phyloP scores from a whole-genome alignment of 495 filamentous ascomycete genomes.

The Neurospora sp. region DNA sequence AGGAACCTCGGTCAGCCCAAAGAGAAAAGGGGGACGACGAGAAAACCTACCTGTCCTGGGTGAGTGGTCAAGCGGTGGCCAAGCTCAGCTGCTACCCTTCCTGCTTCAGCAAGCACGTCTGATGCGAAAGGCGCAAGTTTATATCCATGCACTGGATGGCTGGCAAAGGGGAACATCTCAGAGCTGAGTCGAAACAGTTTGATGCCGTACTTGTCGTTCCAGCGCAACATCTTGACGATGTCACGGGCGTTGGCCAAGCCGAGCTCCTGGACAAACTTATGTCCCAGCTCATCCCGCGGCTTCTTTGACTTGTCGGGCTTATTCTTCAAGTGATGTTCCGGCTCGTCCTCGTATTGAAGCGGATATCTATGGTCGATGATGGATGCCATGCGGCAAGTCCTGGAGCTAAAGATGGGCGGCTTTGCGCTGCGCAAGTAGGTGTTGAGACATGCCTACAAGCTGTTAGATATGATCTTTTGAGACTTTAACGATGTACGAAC shows the following conservation, averaged over 20 bases:
- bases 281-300: constrained; percentile 49
- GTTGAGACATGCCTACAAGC: constrained; percentile 67
- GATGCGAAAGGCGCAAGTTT: constrained; percentile 78
- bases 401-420: constrained; percentile 80
- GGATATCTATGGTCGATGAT: constrained; percentile 85
- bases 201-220: constrained; percentile 91
- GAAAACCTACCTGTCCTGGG: constrained; percentile 52
- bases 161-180: constrained; percentile 96
- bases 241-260: constrained; percentile 77
- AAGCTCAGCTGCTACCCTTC: constrained; percentile 65
- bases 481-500: constrained; percentile 39
- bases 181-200: constrained; percentile 87
- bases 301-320: constrained; percentile 63
- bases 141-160: constrained; percentile 79
- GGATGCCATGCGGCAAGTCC: constrained; percentile 84
- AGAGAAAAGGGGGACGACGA: too few relatives aligned
- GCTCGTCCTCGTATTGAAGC: constrained; percentile 60
- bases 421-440: constrained; percentile 84
- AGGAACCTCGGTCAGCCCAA: too few relatives aligned
- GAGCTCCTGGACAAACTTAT: constrained; percentile 64
- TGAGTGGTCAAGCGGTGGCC: constrained; percentile 86
- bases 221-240: constrained; percentile 73
- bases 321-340: constrained; percentile 73
- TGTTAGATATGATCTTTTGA: not conserved
- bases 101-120: constrained; percentile 65